Evolutionary conservation across 257 asterid species (phyloP).

Genomic region (Salvia splendens): DNA sequence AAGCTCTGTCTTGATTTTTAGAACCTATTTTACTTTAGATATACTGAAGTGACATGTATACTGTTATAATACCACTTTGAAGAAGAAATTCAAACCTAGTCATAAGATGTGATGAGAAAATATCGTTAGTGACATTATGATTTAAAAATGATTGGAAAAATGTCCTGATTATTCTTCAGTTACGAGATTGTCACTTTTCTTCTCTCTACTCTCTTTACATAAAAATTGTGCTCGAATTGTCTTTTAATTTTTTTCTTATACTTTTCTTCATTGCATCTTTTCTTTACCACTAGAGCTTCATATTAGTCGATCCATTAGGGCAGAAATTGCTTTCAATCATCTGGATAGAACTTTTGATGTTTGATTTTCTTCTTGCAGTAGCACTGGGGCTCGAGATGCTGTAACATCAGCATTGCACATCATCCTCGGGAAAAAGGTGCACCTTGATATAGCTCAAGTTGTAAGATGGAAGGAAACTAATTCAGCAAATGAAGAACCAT

Average conservation of each 20-base stretch:
- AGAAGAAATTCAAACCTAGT: conserved; percentile 3
- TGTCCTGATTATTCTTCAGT: background rate
- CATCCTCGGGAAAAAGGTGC: conserved; percentile 80
- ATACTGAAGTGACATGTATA: background rate
- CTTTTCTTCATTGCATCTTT: conserved; percentile 7
- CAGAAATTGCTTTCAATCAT: conserved; percentile 23
- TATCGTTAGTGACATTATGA: background rate
- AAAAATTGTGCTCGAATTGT: background rate
- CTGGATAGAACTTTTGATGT: conserved; percentile 1
- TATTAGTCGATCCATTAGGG: background rate
- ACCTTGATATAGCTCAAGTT: conserved; percentile 92
- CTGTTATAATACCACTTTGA: background rate
- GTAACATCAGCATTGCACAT: conserved; percentile 91
- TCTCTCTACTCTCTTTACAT: background rate
- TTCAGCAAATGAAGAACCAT: conserved; percentile 75
- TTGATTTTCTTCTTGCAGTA: conserved; percentile 60
- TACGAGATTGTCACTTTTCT: background rate
- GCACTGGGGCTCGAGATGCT: conserved; percentile 96
- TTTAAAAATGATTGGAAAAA: background rate
- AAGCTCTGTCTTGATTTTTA: background rate
- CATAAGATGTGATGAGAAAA: background rate
- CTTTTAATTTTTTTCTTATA: background rate
- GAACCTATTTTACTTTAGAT: background rate
- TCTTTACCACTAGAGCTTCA: background rate
- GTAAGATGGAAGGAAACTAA: conserved; percentile 85